Conservation (phyloP, 139 green algal genomes). For the Chlamydomonas applanata region DNA sequence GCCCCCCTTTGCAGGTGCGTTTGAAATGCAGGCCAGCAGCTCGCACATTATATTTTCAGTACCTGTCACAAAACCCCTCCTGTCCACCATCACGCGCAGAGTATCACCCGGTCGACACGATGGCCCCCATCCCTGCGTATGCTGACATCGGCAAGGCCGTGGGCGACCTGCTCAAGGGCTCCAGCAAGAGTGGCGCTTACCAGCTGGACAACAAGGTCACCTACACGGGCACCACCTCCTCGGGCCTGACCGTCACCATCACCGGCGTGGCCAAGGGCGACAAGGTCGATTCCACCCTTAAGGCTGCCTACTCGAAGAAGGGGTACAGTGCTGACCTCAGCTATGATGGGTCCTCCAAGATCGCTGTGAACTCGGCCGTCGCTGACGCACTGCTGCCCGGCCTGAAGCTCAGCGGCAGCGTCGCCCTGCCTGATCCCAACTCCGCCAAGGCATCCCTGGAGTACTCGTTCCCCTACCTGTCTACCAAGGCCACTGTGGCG, state of each 20-base stretch:
- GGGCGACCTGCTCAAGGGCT: constrained; percentile 40
- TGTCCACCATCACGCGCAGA: too few species aligned
- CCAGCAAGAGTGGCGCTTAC: constrained; percentile 28
- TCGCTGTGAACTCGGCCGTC: background rate
- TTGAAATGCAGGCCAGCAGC: too few species aligned
- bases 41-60: too few species aligned
- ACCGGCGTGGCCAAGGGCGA: constrained; percentile 39
- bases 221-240: constrained; percentile 32
- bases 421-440: constrained; percentile 20
- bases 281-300: constrained; percentile 35
- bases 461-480: constrained; percentile 32
- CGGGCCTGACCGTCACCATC: constrained; percentile 24
- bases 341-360: constrained; percentile 8
- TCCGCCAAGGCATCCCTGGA: constrained; percentile 52
- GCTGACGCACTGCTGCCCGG: constrained; percentile 22
- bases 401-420: constrained; percentile 26
- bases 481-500: constrained; percentile 37
- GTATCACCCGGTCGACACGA: background rate
- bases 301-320: constrained; percentile 26
- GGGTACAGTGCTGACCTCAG: constrained; percentile 23
- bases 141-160: constrained; percentile 45
- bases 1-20: too few species aligned
- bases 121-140: constrained; percentile 24
- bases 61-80: too few species aligned
- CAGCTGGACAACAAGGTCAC: constrained; percentile 43